Conservation (phyloP, 352 stramenopile genomes). For the Pythium aristosporum region DNA sequence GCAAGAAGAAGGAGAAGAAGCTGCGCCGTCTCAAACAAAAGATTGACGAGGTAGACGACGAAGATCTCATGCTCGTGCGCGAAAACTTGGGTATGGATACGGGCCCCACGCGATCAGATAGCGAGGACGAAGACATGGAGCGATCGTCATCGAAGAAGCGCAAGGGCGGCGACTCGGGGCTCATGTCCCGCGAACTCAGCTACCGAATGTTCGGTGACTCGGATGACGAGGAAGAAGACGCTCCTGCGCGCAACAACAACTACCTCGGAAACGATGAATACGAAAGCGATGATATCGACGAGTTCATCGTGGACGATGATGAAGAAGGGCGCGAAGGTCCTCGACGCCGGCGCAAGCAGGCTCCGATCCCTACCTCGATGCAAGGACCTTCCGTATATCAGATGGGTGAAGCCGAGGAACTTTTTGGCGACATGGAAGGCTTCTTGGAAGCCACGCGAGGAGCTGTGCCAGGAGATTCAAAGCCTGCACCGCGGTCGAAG, state of each 20-base stretch:
- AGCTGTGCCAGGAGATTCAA: slow-evolving; percentile 25
- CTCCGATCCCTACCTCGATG: slow-evolving; percentile 68
- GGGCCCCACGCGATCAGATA: slow-evolving; percentile 66
- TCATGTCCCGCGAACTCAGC: slow-evolving; percentile 86
- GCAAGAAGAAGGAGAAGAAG: slow-evolving; percentile 88
- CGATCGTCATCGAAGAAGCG: slow-evolving; percentile 65
- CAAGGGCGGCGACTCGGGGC: slow-evolving; percentile 69
- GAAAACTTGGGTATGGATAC: slow-evolving; percentile 89
- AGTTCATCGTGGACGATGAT: slow-evolving; percentile 90
- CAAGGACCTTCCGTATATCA: slow-evolving; percentile 88
- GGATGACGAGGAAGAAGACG: slow-evolving; percentile 86
- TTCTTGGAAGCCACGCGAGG: slow-evolving; percentile 82
- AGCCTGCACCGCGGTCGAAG: slow-evolving; percentile 57
- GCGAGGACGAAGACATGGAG: slow-evolving; percentile 74
- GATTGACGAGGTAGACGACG: slow-evolving; percentile 85
- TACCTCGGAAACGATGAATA: slow-evolving; percentile 88
- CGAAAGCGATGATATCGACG: slow-evolving; percentile 88
- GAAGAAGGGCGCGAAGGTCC: slow-evolving; percentile 81
- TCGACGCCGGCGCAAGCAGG: slow-evolving; percentile 74
- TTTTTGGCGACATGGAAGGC: slow-evolving; percentile 89
- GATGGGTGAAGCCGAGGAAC: slow-evolving; percentile 87
- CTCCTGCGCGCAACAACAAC: slow-evolving; percentile 65
- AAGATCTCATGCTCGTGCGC: slow-evolving; percentile 87
- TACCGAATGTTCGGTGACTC: slow-evolving; percentile 90
- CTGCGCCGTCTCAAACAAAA: slow-evolving; percentile 87